Evolutionary conservation across 208 protist genomes (phyloP).

Genomic region (Leishmania tarentolae): DNA sequence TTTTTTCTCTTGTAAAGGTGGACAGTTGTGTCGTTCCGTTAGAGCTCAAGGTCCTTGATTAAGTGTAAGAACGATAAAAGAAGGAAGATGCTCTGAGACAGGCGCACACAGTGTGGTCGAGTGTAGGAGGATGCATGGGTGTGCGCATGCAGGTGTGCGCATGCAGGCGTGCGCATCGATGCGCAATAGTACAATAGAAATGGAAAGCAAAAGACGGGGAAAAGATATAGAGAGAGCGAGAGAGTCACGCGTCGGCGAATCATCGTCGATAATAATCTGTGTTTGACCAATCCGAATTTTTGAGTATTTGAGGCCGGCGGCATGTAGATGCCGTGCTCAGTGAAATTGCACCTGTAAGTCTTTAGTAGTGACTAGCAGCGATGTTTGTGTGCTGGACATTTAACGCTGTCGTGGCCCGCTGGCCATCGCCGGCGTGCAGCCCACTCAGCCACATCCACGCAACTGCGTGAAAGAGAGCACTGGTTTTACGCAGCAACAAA

Average conservation of each 20-base stretch:
- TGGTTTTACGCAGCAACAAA: background rate
- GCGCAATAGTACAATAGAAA: background rate
- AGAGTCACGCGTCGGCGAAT: background rate
- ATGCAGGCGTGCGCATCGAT: background rate
- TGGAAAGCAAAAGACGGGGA: background rate
- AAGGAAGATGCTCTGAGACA: background rate
- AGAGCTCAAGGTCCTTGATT: background rate
- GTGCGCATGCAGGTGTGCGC: background rate
- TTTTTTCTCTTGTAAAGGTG: background rate
- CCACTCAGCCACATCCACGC: background rate
- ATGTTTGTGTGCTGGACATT: too few species aligned
- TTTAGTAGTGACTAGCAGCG: too few species aligned
- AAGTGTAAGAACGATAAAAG: background rate
- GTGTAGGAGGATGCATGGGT: background rate
- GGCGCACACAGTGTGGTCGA: background rate
- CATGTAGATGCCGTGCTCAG: background rate
- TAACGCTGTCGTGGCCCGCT: background rate
- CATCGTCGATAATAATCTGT: background rate
- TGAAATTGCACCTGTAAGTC: background rate
- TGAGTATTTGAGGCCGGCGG: background rate
- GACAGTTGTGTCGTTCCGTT: background rate
- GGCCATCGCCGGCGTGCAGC: background rate
- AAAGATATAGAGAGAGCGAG: background rate
- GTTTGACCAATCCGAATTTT: background rate
- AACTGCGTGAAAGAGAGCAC: background rate